These are phyloP conservation scores for Lenwebbia sp. DNA, from an alignment of 345 rosid species.

Conservation along the genomic window DNA sequence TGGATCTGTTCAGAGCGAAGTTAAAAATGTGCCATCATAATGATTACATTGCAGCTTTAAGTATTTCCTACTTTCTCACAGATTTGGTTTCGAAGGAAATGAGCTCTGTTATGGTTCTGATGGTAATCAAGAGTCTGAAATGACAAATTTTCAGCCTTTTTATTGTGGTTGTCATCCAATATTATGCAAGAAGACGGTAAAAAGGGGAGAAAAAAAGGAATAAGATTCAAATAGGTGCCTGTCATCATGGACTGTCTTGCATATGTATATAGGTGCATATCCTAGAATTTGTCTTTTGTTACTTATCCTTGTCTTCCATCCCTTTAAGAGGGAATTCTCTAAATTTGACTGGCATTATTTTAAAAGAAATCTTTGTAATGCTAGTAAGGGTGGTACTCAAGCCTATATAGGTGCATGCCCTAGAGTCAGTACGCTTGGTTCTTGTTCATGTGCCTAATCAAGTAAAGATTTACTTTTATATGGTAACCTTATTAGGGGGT, in stretches of 20 bases:
- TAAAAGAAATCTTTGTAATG: not conserved
- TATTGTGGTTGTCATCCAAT: not conserved
- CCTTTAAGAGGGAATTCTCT: not conserved
- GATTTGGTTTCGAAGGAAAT: not conserved
- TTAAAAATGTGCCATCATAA: not conserved
- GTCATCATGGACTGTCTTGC: not conserved
- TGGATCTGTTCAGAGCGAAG: not conserved
- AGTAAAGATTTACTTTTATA: not conserved
- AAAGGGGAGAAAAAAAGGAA: not conserved
- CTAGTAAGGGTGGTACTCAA: not conserved
- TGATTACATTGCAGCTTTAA: not conserved
- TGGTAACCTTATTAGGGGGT: constrained; percentile 41
- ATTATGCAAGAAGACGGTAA: not conserved
- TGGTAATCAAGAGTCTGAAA: not conserved
- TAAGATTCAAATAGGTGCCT: not conserved
- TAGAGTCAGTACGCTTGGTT: not conserved
- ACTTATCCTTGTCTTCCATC: not conserved
- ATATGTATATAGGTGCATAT: not conserved
- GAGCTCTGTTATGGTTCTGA: not conserved
- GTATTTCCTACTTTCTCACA: not conserved
- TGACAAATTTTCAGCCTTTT: not conserved
- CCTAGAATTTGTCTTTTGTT: not conserved
- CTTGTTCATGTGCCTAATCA: not conserved
- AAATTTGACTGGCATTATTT: not conserved
- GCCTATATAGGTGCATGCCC: not conserved